phyloP scores from a whole-genome alignment of 2,329 filamentous ascomycete genomes.

The Clonostachys byssicola region DNA sequence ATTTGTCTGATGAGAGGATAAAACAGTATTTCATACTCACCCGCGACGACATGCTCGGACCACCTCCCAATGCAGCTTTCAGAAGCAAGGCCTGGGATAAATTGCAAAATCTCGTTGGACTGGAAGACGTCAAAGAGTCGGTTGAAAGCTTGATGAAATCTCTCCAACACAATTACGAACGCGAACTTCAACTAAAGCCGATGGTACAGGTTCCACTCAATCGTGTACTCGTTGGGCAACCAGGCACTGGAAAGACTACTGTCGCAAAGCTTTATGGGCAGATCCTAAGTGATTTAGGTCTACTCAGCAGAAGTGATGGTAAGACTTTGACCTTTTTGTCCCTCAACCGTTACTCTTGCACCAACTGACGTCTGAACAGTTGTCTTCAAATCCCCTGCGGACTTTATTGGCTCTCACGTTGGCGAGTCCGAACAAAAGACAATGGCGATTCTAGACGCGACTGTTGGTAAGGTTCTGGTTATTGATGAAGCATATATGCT shows the following conservation, averaged over 20 bases:
- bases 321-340: constrained; percentile 6
- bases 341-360: background rate
- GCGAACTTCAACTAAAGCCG: constrained; percentile 58
- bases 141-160: constrained; percentile 50
- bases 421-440: constrained; percentile 68
- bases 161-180: constrained; percentile 57
- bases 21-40: constrained; percentile 27
- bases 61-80: constrained; percentile 52
- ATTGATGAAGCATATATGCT: constrained; percentile 77
- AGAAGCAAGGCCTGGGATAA: constrained; percentile 49
- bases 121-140: constrained; percentile 57
- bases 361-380: constrained; percentile 34
- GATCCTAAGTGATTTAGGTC: constrained; percentile 62
- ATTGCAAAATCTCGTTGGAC: constrained; percentile 53
- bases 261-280: constrained; percentile 68
- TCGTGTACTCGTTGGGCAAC: constrained; percentile 64
- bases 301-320: constrained; percentile 61
- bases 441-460: constrained; percentile 62
- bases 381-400: constrained; percentile 65
- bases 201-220: constrained; percentile 58
- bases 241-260: constrained; percentile 71
- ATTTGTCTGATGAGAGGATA: too few relatives aligned
- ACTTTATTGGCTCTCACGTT: constrained; percentile 61
- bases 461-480: constrained; percentile 67
- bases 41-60: constrained; percentile 67